phyloP scores from a whole-genome alignment of 179 eudicot species.

The Gypsophila paniculata region DNA sequence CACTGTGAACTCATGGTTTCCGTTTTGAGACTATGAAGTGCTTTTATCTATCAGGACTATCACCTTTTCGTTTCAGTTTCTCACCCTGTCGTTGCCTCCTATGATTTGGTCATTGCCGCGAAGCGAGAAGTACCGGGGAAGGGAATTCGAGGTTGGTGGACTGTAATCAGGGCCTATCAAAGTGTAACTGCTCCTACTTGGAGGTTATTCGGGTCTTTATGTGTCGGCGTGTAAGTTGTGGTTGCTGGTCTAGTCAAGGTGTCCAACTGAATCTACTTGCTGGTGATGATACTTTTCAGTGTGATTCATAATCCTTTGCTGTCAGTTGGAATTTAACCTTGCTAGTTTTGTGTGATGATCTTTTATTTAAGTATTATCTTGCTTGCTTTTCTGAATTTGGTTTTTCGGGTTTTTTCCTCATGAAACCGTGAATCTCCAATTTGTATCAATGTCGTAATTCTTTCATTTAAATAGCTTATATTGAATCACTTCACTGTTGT shows the following conservation, averaged over 20 bases:
- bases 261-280: neutral
- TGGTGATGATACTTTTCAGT: neutral
- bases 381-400: neutral
- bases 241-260: neutral
- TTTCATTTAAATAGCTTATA: too few relatives aligned
- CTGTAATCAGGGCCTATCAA: neutral
- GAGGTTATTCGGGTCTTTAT: neutral
- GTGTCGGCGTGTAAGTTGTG: neutral
- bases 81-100: neutral
- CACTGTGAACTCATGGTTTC: neutral
- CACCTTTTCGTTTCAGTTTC: neutral
- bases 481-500: too few relatives aligned
- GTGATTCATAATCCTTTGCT: slow-evolving; percentile 20
- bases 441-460: too few relatives aligned
- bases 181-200: neutral
- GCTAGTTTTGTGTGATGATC: neutral
- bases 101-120: neutral
- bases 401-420: too few relatives aligned
- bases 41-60: slow-evolving; percentile 3
- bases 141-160: neutral
- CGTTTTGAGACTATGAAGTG: neutral
- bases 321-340: neutral
- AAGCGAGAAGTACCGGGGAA: neutral
- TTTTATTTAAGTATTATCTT: neutral
- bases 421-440: too few relatives aligned